These are phyloP conservation scores for Lentinula novae-zelandiae DNA, from an alignment of 1,284 basidiomycete species.

Conservation along the genomic window DNA sequence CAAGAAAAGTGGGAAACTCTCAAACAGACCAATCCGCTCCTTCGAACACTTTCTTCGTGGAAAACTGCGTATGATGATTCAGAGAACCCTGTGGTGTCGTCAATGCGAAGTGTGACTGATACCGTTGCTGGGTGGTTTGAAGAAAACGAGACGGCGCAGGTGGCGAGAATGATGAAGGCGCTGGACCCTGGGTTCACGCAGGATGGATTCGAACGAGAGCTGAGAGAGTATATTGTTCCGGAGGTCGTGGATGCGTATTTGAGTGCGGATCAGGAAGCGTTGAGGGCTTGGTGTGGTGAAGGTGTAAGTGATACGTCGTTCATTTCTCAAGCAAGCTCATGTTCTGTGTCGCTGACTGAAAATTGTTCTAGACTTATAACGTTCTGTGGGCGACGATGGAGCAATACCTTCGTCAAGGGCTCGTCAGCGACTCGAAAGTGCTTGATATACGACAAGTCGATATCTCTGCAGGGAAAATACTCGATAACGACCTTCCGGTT, in stretches of 20 bases:
- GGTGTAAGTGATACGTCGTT: conserved; percentile 37
- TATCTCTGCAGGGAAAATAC: conserved; percentile 79
- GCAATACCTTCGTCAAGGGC: conserved; percentile 86
- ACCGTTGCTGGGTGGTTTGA: conserved; percentile 91
- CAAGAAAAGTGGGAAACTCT: conserved; percentile 75
- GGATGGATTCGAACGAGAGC: conserved; percentile 85
- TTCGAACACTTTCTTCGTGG: conserved; percentile 59
- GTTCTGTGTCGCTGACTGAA: conserved; percentile 26
- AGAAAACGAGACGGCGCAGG: conserved; percentile 96
- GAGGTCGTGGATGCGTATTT: conserved; percentile 97
- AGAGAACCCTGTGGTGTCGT: conserved; percentile 86
- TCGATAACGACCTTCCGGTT: conserved; percentile 82
- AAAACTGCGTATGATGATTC: conserved; percentile 86
- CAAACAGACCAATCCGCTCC: conserved; percentile 71
- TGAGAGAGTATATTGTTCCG: conserved; percentile 96
- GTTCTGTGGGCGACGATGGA: conserved; percentile 98
- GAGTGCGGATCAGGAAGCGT: conserved; percentile 80
- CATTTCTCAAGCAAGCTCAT: neutral
- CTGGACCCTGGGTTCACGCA: conserved; percentile 87
- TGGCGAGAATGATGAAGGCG: conserved; percentile 81
- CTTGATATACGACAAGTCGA: conserved; percentile 95
- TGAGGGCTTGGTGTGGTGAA: conserved; percentile 94
- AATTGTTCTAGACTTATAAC: conserved; percentile 69
- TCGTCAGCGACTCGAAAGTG: conserved; percentile 88
- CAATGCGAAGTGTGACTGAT: conserved; percentile 79